phyloP scores from a whole-genome alignment of 805 yeast genomes.

The Ogataea nitratoaversa region DNA sequence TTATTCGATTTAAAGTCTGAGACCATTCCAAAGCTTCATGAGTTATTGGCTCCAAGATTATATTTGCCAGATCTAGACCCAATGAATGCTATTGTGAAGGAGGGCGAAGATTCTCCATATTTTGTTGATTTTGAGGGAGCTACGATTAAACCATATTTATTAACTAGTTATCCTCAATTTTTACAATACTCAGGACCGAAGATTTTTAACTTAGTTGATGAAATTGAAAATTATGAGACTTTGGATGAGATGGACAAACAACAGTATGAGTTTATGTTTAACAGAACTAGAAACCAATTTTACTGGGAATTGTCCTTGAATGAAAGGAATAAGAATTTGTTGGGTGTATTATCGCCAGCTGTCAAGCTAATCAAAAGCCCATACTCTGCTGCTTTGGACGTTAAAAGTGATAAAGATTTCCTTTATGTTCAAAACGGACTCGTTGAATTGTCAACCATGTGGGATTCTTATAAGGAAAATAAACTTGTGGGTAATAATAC shows the following conservation, averaged over 20 bases:
- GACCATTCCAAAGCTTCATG: constrained; percentile 57
- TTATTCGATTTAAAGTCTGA: constrained; percentile 52
- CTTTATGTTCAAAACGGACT: constrained; percentile 64
- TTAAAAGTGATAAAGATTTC: constrained; percentile 54
- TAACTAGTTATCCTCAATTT: constrained; percentile 76
- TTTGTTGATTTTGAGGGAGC: constrained; percentile 84
- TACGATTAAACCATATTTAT: constrained; percentile 73
- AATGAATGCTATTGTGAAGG: constrained; percentile 64
- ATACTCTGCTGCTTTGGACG: constrained; percentile 55
- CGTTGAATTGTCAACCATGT: constrained; percentile 60
- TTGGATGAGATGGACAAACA: constrained; percentile 70
- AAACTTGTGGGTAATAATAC: constrained; percentile 46
- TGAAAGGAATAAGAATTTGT: constrained; percentile 56
- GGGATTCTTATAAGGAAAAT: constrained; percentile 62
- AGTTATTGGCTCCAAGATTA: constrained; percentile 68
- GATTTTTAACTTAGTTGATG: constrained; percentile 69
- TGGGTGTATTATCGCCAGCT: constrained; percentile 80
- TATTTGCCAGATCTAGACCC: constrained; percentile 87
- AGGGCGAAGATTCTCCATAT: constrained; percentile 31
- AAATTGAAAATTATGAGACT: constrained; percentile 63
- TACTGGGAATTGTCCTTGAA: constrained; percentile 80
- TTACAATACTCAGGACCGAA: constrained; percentile 87
- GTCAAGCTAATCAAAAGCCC: constrained; percentile 67
- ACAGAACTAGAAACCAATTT: constrained; percentile 86
- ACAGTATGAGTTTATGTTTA: constrained; percentile 81